Base-by-base conservation (phyloP, 257 asterid species). In the Prunella vulgaris region DNA sequence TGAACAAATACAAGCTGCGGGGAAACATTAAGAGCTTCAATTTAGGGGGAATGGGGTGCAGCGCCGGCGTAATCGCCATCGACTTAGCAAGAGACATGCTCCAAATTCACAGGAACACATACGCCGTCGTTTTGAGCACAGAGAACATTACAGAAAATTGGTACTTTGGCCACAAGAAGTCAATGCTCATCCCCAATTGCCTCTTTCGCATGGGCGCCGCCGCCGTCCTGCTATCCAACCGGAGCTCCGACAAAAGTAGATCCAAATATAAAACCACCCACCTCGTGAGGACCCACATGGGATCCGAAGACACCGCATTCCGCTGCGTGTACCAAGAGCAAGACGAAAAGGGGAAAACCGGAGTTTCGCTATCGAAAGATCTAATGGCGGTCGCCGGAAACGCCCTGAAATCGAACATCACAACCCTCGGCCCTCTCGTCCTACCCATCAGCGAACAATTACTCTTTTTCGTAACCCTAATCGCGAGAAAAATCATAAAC, bases 1-100 rank as follows among this genome's bases (percentile, higher is more conserved):
- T 84, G 1, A 84, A 82, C 60, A 77, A 62, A 4, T 84, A 82
- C 70, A 84, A 84, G 74, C 42, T 84, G 1, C 54, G 85, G 3
- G 82, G 74, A n/a, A 74, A 75, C 3, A 32, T 78, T 0, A 65
- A 27, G 17, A 74, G 72, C 74, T 78, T 78, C 60, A 84, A 84
- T 58, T 69, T 84, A 7, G 82, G 84, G 2, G 87, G 89, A 8
- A 84, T 84, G 82, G 86, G 89, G 3, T 84, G 89, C 66, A 84
- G 89, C 49, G 86, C 89, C 1, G 86, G 89, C 0, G 33, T 84
- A 7, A 82, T 84, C 24, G 82, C 86, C 51, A 35, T 82, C 0
- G 85, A 82, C 40, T 60, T 84, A 17, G 86, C 89, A 0, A 78
- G 74, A 3, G 89, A 84, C 44, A 74, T 81, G 78, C 86, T 84